These are phyloP conservation scores for Capsicum rhomboideum DNA, from an alignment of 257 asterid species.

Conservation along the genomic window DNA sequence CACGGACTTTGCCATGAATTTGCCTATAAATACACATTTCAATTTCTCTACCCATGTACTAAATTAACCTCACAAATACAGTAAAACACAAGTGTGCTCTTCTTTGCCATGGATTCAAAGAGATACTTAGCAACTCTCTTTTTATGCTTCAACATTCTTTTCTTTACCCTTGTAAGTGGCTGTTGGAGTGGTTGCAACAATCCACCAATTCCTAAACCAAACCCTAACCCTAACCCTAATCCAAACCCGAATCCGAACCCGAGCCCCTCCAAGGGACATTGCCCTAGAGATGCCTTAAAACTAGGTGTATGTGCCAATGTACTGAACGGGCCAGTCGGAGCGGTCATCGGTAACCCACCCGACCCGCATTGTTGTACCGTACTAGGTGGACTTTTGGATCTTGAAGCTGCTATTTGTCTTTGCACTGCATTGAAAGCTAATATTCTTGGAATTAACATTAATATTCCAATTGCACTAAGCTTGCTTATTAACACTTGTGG, in stretches of 20 bases:
- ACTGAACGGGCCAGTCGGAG: constrained; percentile 41
- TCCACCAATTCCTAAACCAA: constrained; percentile 13
- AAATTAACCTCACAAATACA: not conserved
- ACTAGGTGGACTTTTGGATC: constrained; percentile 57
- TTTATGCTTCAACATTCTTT: constrained; percentile 33
- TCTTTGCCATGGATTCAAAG: constrained; percentile 34
- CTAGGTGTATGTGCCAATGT: constrained; percentile 59
- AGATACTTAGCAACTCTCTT: constrained; percentile 24
- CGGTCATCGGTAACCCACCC: constrained; percentile 51
- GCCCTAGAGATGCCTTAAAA: constrained; percentile 62
- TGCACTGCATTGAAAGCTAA: constrained; percentile 74
- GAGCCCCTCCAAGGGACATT: constrained; percentile 31
- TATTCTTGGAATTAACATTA: constrained; percentile 53
- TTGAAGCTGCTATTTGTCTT: constrained; percentile 63
- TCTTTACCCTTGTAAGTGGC: constrained; percentile 31
- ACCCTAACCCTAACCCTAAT: constrained; percentile 6
- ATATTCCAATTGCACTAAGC: constrained; percentile 62
- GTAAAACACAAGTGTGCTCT: not conserved
- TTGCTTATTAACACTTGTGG: constrained; percentile 65
- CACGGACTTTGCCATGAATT: not conserved
- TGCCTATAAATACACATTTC: constrained; percentile 10
- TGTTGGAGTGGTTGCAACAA: constrained; percentile 31
- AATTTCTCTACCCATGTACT: not conserved
- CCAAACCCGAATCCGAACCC: constrained; percentile 32
- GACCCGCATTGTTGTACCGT: constrained; percentile 59